Base-by-base conservation (phyloP, 371 early-diverging fungal genomes). In the Amoeboradix gromovi region DNA sequence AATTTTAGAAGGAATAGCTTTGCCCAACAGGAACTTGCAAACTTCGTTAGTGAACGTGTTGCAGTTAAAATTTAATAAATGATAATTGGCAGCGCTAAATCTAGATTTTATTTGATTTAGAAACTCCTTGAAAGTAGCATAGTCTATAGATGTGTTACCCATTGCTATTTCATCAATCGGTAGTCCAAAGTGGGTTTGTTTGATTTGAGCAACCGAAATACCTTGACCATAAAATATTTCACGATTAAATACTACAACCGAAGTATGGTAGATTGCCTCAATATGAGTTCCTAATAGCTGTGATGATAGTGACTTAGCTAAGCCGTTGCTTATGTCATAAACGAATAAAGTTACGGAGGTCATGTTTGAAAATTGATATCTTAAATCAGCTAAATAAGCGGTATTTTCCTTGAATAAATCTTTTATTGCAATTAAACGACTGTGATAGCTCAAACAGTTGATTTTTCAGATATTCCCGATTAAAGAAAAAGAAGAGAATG, bases 161-260 rank as follows among this genome's bases (percentile, higher is more conserved):
- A 91, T 88, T 70, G 84, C 84, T 31, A 91, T 75, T 1, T 75
- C 70, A 67, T 88, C 74, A 1, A 88, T 71, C 0, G 90, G 88
- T 31, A 69, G 74, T 22, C 92, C 92, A 71, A 87, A 86, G 31
- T 76, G 80, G 5, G 88, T 85, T 27, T 76, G 71, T 1, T 77
- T 27, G 17, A 1, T 66, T 1, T 27, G 65, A 48, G 5, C 1
- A 69, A 1, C 30, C 29, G 27, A 29, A 29, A 78, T 75, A 30
- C 91, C 90, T 72, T 84, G 84, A 22, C 89, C 89, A 74, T 84
- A 94, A 75, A 77, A 91, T 74, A 84, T 86, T 72, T 97, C 98
- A 65, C 75, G 78, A 1, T 86, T 91, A 75, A 80, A 90, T 30
- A 89, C 83, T 29, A 92, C 90, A 1, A 94, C 86, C 0, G 91